Percentiles rank a stretch among this genome's conserved stretches.
Evolutionary conservation across 345 rosid species (phyloP).

Genomic region (Barbarea vulgaris): DNA sequence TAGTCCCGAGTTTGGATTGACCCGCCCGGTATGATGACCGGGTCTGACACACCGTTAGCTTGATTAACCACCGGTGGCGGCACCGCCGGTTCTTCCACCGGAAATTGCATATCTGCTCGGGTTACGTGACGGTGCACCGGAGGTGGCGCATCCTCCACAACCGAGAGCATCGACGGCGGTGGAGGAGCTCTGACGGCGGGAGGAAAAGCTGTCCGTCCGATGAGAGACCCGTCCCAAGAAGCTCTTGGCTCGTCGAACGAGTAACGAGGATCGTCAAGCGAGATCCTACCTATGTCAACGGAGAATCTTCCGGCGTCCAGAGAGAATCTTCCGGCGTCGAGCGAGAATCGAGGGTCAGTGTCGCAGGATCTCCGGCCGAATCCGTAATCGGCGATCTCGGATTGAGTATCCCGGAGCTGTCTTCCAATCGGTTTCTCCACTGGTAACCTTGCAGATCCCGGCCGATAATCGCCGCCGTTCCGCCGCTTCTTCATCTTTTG

Average conservation of each 20-base stretch:
- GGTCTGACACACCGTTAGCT: constrained; percentile 22
- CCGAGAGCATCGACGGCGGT: constrained; percentile 89
- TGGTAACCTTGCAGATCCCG: constrained; percentile 84
- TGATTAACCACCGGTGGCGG: background rate
- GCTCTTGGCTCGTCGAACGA: constrained; percentile 97
- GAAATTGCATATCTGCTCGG: constrained; percentile 84
- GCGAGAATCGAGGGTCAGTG: constrained; percentile 94
- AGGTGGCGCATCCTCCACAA: constrained; percentile 74
- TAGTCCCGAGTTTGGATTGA: constrained; percentile 91
- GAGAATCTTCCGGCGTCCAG: constrained; percentile 59
- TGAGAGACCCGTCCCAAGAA: constrained; percentile 93
- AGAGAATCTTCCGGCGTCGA: constrained; percentile 60
- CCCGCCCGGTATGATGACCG: constrained; percentile 74
- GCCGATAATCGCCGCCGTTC: constrained; percentile 46
- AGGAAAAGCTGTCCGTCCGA: constrained; percentile 51
- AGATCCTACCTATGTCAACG: constrained; percentile 46
- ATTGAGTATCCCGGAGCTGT: constrained; percentile 91
- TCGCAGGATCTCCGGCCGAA: constrained; percentile 97
- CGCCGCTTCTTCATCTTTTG: constrained; percentile 87
- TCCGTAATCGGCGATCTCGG: constrained; percentile 96
- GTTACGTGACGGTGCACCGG: constrained; percentile 52
- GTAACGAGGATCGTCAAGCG: constrained; percentile 78
- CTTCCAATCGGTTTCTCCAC: constrained; percentile 94
- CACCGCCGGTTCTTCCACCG: constrained; percentile 63
- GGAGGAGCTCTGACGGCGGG: constrained; percentile 53